Evolutionary conservation across 2,329 filamentous ascomycete species (phyloP).

Genomic region (Tolypocladium paradoxum): DNA sequence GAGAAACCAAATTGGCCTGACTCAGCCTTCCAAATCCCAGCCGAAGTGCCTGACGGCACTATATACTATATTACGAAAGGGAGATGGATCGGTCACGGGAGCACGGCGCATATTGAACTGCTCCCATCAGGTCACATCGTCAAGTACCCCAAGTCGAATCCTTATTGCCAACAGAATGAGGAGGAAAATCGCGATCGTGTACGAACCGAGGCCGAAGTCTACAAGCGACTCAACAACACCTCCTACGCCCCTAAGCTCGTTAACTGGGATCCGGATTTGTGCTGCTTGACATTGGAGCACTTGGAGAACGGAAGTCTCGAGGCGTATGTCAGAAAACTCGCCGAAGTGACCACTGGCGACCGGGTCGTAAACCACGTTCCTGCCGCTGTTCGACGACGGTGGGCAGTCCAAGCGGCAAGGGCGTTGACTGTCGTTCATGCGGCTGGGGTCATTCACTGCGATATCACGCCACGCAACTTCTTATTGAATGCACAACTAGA

Average conservation of each 20-base stretch:
- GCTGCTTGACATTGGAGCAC: constrained; percentile 15
- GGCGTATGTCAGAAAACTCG: constrained; percentile 11
- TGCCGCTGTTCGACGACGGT: constrained; percentile 11
- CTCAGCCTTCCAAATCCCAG: constrained; percentile 11
- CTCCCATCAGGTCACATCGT: constrained; percentile 12
- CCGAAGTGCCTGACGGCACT: constrained; percentile 4
- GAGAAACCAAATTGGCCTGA: constrained; percentile 10
- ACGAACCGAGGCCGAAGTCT: constrained; percentile 13
- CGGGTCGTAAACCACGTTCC: constrained; percentile 2
- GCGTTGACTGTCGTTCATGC: constrained; percentile 23
- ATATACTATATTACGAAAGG: constrained; percentile 13
- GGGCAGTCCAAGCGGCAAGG: constrained; percentile 21
- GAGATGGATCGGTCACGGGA: constrained; percentile 5
- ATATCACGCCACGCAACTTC: constrained; percentile 27
- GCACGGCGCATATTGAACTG: constrained; percentile 11
- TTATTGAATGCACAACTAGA: constrained; percentile 22
- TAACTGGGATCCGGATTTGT: constrained; percentile 7
- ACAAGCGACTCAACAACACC: constrained; percentile 5
- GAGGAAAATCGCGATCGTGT: constrained; percentile 1
- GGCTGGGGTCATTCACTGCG: constrained; percentile 26
- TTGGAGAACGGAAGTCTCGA: constrained; percentile 14
- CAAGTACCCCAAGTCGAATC: constrained; percentile 12
- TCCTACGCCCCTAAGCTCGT: too few species aligned
- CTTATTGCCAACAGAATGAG: constrained; percentile 9
- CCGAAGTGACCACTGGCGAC: too few species aligned